phyloP scores from a whole-genome alignment of 176 grass and related monocot genomes.

The Thinopyrum elongatum region DNA sequence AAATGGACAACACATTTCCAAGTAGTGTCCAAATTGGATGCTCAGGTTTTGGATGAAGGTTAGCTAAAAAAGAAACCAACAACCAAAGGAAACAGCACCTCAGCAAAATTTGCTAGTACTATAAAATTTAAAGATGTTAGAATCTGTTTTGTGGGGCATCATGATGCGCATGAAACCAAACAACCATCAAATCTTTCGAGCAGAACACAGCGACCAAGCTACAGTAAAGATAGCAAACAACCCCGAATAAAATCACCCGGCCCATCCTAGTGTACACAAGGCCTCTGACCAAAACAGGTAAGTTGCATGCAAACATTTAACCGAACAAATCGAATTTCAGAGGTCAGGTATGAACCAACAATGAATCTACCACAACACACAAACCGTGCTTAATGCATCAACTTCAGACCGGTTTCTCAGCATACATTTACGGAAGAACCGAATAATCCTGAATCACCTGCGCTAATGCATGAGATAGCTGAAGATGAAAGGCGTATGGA shows the following conservation, averaged over 20 bases:
- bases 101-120: background rate
- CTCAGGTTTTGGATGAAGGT: background rate
- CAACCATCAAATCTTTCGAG: background rate
- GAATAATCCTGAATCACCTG: background rate
- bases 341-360: background rate
- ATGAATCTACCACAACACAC: background rate
- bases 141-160: background rate
- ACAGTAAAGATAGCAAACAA: background rate
- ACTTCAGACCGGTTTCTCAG: background rate
- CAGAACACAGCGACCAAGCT: background rate
- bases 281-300: background rate
- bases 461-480: background rate
- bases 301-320: background rate
- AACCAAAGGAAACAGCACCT: background rate
- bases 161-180: background rate
- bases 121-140: background rate
- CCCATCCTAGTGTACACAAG: background rate
- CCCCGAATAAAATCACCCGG: background rate
- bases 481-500: background rate
- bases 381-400: background rate
- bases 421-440: background rate
- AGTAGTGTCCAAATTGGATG: background rate
- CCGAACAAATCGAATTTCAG: background rate
- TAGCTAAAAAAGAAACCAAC: background rate
- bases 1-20: background rate